Base-by-base conservation (phyloP, 1,139 yeast genomes). In the Zygoascus hellenicus region DNA sequence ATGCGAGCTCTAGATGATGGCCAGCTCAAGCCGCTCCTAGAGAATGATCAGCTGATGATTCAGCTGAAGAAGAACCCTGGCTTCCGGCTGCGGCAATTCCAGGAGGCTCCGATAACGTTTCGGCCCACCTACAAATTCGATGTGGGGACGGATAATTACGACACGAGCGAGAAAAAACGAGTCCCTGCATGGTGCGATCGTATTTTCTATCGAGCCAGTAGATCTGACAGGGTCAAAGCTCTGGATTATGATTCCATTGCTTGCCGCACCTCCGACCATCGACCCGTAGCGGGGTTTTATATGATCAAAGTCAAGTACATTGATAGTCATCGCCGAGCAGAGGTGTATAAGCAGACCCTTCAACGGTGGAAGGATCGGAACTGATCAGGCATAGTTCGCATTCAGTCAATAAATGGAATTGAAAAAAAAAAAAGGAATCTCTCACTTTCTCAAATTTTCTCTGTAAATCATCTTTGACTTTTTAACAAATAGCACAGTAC, bases 101-200 rank as follows among this genome's bases (percentile, higher is more conserved):
- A 78, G 49, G 99, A 92, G 61, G 76, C 82, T 55, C 81, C 83
- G 39, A 78, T 92, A 48, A 74, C 71, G 45, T 92, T 92, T 59
- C 74, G 80, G 5, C 98, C 98, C 5, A 92, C 98, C 2, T 92
- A 92, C 68, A 92, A 92, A 64, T 92, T 81, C 64, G 97, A 92
- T 63, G 81, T 84, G 51, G 95, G 95, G 2, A 78, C 89, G 1
- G 76, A 77, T 53, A 65, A 60, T 11, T 92, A 92, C 56, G 97
- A 89, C 60, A 74, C 90, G 2, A 83, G 95, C 40, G 97, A 90
- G 60, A 92, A 92, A 65, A 92, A 84, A 58, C 76, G 98, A 56
- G 80, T 88, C 0, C 98, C 98, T 0, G 92, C 97, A 0, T 92
- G 98, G 98, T 90, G 97, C 7, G 98, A 92, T 64, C 73, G 97